Conservation (phyloP, 2,329 filamentous ascomycete genomes). For the Pezicula rhizophila region DNA sequence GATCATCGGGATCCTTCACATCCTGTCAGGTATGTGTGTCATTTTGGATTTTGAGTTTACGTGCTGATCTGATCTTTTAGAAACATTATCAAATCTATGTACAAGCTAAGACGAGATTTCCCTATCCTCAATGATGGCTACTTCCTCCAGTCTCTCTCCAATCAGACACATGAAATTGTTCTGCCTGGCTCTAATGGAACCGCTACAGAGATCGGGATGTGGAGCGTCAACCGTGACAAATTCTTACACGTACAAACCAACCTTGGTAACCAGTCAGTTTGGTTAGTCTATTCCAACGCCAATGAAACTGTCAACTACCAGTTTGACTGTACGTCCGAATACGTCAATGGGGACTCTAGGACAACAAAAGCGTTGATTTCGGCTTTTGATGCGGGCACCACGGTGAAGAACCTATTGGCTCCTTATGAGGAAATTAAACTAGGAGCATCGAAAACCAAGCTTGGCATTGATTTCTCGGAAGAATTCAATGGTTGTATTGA, state of each 20-base stretch:
- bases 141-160: constrained; percentile 48
- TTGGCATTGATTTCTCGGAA: constrained; percentile 41
- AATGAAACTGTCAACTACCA: constrained; percentile 44
- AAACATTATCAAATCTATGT: constrained; percentile 57
- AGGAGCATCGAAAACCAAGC: constrained; percentile 35
- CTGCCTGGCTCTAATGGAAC: constrained; percentile 46
- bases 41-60: too few species aligned
- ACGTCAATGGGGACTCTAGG: constrained; percentile 14
- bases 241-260: constrained; percentile 47
- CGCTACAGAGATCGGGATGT: constrained; percentile 52
- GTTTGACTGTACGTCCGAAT: constrained; percentile 47
- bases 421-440: constrained; percentile 52
- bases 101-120: constrained; percentile 49
- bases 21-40: constrained; percentile 32
- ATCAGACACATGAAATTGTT: constrained; percentile 43
- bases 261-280: constrained; percentile 37
- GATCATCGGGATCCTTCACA: constrained; percentile 59
- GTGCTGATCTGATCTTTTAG: constrained; percentile 22
- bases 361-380: constrained; percentile 40
- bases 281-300: constrained; percentile 46
- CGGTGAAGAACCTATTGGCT: constrained; percentile 57
- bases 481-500: constrained; percentile 49
- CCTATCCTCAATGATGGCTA: constrained; percentile 55
- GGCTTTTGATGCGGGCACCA: constrained; percentile 46
- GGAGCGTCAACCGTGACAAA: constrained; percentile 49